Evolutionary conservation across 768 basidiomycete genomes (phyloP), one percentile per base, ranked within the genome.

Genomic region (Cystofilobasidium bisporidii): DNA sequence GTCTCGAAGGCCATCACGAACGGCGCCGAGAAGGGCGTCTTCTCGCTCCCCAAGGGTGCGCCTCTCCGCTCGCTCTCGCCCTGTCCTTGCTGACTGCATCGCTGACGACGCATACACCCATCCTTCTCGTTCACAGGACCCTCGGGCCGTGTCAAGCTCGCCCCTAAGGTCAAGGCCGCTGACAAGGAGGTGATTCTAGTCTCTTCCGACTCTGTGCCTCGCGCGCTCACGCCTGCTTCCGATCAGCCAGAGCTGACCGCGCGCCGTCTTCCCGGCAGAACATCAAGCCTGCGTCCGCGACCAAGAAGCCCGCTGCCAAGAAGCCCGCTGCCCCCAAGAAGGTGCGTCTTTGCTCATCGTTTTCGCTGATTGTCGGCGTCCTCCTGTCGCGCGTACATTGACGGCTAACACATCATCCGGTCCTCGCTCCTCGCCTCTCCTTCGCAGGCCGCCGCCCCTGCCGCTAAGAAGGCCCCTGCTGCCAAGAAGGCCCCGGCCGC

Each of bases 21-120:
- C n/a, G 91, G 93, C 64, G 84, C 83, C 41, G 87, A 91, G 74
- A 89, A 88, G 77, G 85, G 85, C 63, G 79, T 86, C 71, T 93
- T 98, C 77, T 80, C 84, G 32, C 82, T 94, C 43, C 93, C 92
- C 72, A 94, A 93, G 82, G 93, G 92, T 70, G 86, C 74, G 73
- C 70, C 55, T 55, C 32, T 28, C 15, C 12, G 22, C 22, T 36
- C 5, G 28, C 20, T 38, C 57, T 47, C 48, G 43, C 60, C 24
- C 28, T 30, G 2, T 48, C 47, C 6, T n/a, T n/a, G n/a, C 41
- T 57, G 11, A 59, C 32, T 24, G 15, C 43, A 63, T 30, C 30
- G 30, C 36, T 36, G 36, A 36, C 36, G 36, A 5, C 36, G 36
- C 36, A 36, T 36, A 36, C 36, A 36, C 41, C 18, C 41, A 8